Evolutionary conservation across 768 basidiomycete species (phyloP).

Genomic region (Pseudohyphozyma bogoriensis): DNA sequence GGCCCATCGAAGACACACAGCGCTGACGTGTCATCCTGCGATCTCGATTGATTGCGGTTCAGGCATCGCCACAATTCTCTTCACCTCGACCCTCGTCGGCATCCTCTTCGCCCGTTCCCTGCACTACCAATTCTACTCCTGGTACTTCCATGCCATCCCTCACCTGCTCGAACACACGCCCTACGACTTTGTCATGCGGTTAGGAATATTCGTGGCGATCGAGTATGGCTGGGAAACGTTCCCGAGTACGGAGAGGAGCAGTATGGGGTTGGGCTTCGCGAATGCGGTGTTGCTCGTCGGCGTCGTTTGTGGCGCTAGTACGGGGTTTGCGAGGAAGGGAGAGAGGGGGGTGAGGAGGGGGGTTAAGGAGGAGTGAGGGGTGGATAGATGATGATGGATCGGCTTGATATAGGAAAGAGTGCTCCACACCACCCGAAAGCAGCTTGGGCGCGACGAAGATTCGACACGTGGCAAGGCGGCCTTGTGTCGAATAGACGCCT

Average conservation of each 20-base stretch:
- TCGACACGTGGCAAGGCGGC: too few relatives aligned
- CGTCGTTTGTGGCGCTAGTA: slow-evolving; percentile 7
- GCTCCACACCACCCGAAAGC: too few relatives aligned
- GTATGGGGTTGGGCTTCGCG: not conserved
- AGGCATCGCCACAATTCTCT: slow-evolving; percentile 73
- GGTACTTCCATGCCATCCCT: slow-evolving; percentile 88
- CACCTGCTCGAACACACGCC: slow-evolving; percentile 55
- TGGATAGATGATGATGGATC: too few relatives aligned
- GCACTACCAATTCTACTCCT: slow-evolving; percentile 96
- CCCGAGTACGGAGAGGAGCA: slow-evolving; percentile 54
- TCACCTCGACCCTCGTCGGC: slow-evolving; percentile 85
- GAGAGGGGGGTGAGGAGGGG: not conserved
- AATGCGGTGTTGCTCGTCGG: slow-evolving; percentile 3
- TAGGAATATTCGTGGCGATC: slow-evolving; percentile 51
- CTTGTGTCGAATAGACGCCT: too few relatives aligned
- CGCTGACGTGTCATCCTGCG: not conserved
- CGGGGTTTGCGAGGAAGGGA: not conserved
- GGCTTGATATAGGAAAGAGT: too few relatives aligned
- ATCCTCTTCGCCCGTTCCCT: slow-evolving; percentile 84
- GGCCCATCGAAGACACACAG: slow-evolving; percentile 1
- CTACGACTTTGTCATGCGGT: slow-evolving; percentile 13
- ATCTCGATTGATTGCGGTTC: too few relatives aligned
- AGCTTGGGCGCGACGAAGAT: too few relatives aligned
- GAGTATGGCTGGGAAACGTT: slow-evolving; percentile 85
- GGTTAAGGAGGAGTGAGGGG: not conserved